A percentile compares a stretch with the other conserved stretches of the same genome.
Evolutionary conservation across 257 asterid genomes (phyloP).

Genomic region (Solanum raphanifolium): DNA sequence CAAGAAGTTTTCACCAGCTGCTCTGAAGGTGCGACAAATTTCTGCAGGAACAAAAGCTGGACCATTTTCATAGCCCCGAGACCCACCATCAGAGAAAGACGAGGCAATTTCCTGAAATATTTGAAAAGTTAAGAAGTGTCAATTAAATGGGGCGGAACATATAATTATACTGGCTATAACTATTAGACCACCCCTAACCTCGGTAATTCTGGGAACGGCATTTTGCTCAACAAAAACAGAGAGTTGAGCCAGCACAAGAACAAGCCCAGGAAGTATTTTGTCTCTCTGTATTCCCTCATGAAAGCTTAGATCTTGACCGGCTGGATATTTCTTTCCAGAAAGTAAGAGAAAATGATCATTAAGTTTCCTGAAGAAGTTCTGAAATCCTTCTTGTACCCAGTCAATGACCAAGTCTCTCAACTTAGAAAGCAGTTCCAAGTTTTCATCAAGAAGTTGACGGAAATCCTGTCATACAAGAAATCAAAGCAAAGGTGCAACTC

Average conservation of each 20-base stretch:
- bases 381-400: constrained; percentile 96
- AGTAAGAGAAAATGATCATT: constrained; percentile 54
- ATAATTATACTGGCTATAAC: neutral
- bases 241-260: constrained; percentile 74
- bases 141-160: neutral
- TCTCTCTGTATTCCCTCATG: constrained; percentile 44
- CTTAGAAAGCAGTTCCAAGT: constrained; percentile 47
- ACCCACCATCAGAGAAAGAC: constrained; percentile 66
- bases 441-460: constrained; percentile 69
- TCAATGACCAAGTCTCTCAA: constrained; percentile 57
- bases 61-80: constrained; percentile 46
- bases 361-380: constrained; percentile 73
- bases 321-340: constrained; percentile 55
- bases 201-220: constrained; percentile 76
- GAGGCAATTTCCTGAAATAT: constrained; percentile 79
- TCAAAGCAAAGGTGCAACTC: neutral
- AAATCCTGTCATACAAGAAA: constrained; percentile 50
- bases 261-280: constrained; percentile 74
- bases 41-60: constrained; percentile 77
- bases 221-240: constrained; percentile 65
- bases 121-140: neutral
- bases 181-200: constrained; percentile 36
- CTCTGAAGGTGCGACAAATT: constrained; percentile 66
- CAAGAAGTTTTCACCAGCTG: constrained; percentile 76
- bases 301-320: constrained; percentile 36